phyloP scores from a whole-genome alignment of 2,329 filamentous ascomycete species.

The Venturia effusa region DNA sequence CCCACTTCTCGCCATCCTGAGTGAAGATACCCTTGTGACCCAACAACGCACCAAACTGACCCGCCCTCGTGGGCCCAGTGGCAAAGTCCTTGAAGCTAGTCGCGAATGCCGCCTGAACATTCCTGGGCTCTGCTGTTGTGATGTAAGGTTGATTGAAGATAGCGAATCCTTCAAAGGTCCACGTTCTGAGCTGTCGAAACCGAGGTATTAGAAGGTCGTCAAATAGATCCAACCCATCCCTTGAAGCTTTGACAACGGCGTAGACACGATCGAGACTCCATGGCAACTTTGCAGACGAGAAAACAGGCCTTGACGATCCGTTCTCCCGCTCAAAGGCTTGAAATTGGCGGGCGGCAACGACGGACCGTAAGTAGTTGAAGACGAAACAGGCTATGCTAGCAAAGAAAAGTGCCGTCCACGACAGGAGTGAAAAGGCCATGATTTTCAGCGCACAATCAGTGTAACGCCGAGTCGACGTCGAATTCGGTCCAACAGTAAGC shows the following conservation, averaged over 20 bases:
- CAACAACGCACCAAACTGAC: slow-evolving; percentile 12
- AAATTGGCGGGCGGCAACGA: background rate
- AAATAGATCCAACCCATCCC: slow-evolving; percentile 13
- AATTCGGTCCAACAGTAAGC: background rate
- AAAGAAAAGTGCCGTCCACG: background rate
- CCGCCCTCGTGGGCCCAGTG: slow-evolving; percentile 7
- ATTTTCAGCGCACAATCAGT: background rate
- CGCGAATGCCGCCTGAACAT: slow-evolving; percentile 12
- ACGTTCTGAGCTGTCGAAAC: background rate
- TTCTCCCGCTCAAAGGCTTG: slow-evolving; percentile 19
- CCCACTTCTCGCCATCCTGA: slow-evolving; percentile 11
- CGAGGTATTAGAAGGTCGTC: slow-evolving; percentile 9
- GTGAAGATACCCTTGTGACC: slow-evolving; percentile 12
- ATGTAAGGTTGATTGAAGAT: slow-evolving; percentile 7
- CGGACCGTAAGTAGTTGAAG: background rate
- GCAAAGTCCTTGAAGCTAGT: slow-evolving; percentile 13
- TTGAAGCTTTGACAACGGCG: slow-evolving; percentile 6
- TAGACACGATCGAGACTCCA: slow-evolving; percentile 10
- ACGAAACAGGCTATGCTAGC: background rate
- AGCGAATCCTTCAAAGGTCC: slow-evolving; percentile 6
- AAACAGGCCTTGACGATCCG: slow-evolving; percentile 34
- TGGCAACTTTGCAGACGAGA: slow-evolving; percentile 1
- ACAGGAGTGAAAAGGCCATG: background rate
- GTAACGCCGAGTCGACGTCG: background rate
- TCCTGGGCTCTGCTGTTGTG: slow-evolving; percentile 11